Percentiles rank a stretch among this genome's conserved stretches.
These are phyloP conservation scores for Pythium grandisporangium DNA, from an alignment of 352 stramenopile genomes.

Conservation along the genomic window DNA sequence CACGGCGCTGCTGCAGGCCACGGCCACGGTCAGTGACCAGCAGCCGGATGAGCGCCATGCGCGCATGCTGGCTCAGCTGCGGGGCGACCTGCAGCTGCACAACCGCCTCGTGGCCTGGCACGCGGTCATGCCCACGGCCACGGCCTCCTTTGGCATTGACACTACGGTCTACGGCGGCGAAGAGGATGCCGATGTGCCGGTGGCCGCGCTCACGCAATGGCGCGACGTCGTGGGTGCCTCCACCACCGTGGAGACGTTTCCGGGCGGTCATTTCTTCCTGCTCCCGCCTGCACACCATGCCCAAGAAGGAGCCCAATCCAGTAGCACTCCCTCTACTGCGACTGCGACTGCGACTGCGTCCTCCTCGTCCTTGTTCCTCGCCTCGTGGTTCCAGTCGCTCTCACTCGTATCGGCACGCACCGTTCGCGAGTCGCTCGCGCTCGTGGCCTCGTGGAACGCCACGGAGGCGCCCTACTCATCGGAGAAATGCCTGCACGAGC, in stretches of 20 bases:
- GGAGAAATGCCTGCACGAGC: slow-evolving; percentile 70
- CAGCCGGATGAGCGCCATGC: too few species aligned
- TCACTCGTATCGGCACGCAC: slow-evolving; percentile 20
- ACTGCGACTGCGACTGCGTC: too few species aligned
- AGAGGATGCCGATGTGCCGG: slow-evolving; percentile 23
- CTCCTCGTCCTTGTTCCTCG: slow-evolving; percentile 15
- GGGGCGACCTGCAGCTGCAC: slow-evolving; percentile 40
- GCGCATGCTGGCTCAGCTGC: slow-evolving; percentile 22
- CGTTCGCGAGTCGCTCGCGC: slow-evolving; percentile 28
- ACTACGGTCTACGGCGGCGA: slow-evolving; percentile 51
- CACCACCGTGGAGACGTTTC: slow-evolving; percentile 35
- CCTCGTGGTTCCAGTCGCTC: slow-evolving; percentile 25
- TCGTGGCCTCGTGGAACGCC: slow-evolving; percentile 43
- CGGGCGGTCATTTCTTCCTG: slow-evolving; percentile 58
- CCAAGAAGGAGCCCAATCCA: too few species aligned
- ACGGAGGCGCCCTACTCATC: slow-evolving; percentile 46
- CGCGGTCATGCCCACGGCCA: slow-evolving; percentile 15
- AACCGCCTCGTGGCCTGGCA: slow-evolving; percentile 34
- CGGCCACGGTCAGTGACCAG: too few species aligned
- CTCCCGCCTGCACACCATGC: slow-evolving; percentile 10
- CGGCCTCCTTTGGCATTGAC: too few species aligned
- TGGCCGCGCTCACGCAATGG: slow-evolving; percentile 29
- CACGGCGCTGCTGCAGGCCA: slow-evolving; percentile 35
- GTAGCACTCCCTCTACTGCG: too few species aligned
- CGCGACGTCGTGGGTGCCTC: slow-evolving; percentile 9